These are phyloP conservation scores for Botryosphaeria agaves DNA, from an alignment of 2,329 filamentous ascomycete species.

Conservation along the genomic window DNA sequence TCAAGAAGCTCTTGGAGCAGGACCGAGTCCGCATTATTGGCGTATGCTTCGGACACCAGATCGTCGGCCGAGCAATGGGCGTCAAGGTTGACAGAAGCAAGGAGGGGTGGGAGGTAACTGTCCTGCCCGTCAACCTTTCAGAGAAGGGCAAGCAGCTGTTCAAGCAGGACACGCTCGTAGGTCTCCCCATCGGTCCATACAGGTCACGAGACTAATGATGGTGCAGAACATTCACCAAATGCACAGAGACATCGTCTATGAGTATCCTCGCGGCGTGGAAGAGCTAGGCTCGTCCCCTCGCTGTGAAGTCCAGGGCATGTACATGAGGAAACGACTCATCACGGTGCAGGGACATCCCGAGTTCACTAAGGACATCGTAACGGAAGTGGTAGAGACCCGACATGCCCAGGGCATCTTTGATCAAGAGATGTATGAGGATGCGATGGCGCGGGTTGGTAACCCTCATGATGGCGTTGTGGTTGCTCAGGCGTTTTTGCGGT, in stretches of 20 bases:
- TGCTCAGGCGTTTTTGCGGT: constrained; percentile 56
- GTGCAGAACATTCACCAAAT: constrained; percentile 60
- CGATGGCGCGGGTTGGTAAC: constrained; percentile 44
- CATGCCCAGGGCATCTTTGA: constrained; percentile 50
- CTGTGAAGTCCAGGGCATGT: constrained; percentile 69
- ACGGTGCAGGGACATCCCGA: constrained; percentile 80
- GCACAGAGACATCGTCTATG: constrained; percentile 62
- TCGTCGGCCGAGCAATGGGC: constrained; percentile 56
- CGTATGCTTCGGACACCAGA: constrained; percentile 79
- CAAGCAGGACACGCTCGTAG: constrained; percentile 42
- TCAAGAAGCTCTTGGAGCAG: constrained; percentile 37
- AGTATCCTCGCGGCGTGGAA: constrained; percentile 43
- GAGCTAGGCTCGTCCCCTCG: constrained; percentile 45
- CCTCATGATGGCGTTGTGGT: constrained; percentile 69
- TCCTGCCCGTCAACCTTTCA: constrained; percentile 50
- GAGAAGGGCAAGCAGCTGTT: constrained; percentile 56
- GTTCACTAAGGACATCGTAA: constrained; percentile 55
- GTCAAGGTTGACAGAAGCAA: constrained; percentile 48
- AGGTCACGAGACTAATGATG: not conserved
- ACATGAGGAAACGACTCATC: constrained; percentile 46
- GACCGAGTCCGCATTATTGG: constrained; percentile 54
- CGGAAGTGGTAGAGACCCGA: constrained; percentile 47
- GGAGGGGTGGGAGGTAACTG: constrained; percentile 67
- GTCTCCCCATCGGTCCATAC: constrained; percentile 8
- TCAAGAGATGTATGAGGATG: constrained; percentile 51